These are phyloP conservation scores for Nakaseomyces nivariensis DNA, from an alignment of 1,139 yeast genomes.

Conservation along the genomic window DNA sequence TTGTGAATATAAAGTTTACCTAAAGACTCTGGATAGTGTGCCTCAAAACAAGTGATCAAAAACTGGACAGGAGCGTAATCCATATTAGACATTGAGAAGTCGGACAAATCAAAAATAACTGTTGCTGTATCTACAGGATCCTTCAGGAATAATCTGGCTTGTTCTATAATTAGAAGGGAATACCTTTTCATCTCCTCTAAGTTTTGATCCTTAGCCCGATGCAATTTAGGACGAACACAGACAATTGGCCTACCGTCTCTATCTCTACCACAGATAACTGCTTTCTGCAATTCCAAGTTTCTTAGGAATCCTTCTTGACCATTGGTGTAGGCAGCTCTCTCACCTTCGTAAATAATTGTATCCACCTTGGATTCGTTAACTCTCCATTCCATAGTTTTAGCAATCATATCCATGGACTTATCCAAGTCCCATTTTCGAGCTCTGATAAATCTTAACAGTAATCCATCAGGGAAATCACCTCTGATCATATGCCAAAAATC, in stretches of 20 bases:
- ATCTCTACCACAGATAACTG: conserved; percentile 58
- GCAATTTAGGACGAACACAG: conserved; percentile 61
- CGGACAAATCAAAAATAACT: conserved; percentile 65
- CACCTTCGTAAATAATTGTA: conserved; percentile 50
- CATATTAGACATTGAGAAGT: conserved; percentile 69
- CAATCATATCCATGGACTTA: conserved; percentile 55
- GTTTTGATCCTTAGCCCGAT: conserved; percentile 60
- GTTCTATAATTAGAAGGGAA: conserved; percentile 60
- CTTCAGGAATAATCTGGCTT: conserved; percentile 50
- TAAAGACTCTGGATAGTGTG: conserved; percentile 78
- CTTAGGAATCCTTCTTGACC: conserved; percentile 28
- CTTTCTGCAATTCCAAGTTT: conserved; percentile 44
- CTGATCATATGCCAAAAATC: conserved; percentile 43
- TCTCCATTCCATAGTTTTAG: conserved; percentile 65
- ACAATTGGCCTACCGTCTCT: conserved; percentile 58
- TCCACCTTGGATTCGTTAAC: conserved; percentile 47
- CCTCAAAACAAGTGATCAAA: conserved; percentile 68
- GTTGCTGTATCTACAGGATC: conserved; percentile 65
- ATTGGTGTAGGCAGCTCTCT: conserved; percentile 32
- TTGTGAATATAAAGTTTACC: conserved; percentile 70
- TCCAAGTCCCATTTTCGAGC: conserved; percentile 69
- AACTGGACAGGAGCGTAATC: conserved; percentile 76
- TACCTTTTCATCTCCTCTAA: conserved; percentile 57
- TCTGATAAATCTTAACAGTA: conserved; percentile 53
- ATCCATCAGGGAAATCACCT: conserved; percentile 62